Percentiles rank a stretch among this genome's conserved stretches.
Evolutionary conservation across 169 alveolate species (phyloP).

Genomic region (Cryptosporidium sp.): DNA sequence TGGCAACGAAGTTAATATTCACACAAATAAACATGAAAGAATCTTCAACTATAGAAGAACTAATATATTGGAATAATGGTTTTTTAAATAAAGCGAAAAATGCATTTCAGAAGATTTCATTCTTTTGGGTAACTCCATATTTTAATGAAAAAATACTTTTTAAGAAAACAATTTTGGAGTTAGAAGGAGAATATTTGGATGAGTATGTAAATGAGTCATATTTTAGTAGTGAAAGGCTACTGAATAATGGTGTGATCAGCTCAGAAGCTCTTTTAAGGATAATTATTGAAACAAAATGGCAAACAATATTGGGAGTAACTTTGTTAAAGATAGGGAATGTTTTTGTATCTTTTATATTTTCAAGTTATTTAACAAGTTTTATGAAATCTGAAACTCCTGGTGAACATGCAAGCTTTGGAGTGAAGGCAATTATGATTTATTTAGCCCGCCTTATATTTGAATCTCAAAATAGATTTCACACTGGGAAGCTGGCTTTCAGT

Average conservation of each 20-base stretch:
- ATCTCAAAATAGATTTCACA: slow-evolving; percentile 34
- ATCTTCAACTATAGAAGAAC: background rate
- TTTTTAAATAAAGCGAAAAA: background rate
- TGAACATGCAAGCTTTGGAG: background rate
- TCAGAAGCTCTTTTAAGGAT: background rate
- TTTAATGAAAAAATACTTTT: slow-evolving; percentile 9
- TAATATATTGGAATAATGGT: background rate
- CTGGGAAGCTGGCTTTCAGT: slow-evolving; percentile 16
- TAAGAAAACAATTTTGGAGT: slow-evolving; percentile 1
- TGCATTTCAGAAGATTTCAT: background rate
- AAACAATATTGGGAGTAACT: slow-evolving; percentile 1
- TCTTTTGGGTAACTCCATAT: slow-evolving; percentile 51
- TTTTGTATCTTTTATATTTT: slow-evolving; percentile 8
- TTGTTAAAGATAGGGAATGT: slow-evolving; percentile 19
- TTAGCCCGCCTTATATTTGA: slow-evolving; percentile 22
- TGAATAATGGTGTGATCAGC: background rate
- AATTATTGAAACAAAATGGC: background rate
- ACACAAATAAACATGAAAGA: background rate
- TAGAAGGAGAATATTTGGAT: slow-evolving; percentile 23
- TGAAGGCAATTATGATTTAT: slow-evolving; percentile 4
- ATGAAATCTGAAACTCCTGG: background rate
- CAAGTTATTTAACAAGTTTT: slow-evolving; percentile 8
- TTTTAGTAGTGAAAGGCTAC: background rate
- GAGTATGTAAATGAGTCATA: background rate
- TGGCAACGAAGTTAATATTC: background rate